phyloP scores from a whole-genome alignment of 169 alveolate genomes.

The Eimeria necatrix region DNA sequence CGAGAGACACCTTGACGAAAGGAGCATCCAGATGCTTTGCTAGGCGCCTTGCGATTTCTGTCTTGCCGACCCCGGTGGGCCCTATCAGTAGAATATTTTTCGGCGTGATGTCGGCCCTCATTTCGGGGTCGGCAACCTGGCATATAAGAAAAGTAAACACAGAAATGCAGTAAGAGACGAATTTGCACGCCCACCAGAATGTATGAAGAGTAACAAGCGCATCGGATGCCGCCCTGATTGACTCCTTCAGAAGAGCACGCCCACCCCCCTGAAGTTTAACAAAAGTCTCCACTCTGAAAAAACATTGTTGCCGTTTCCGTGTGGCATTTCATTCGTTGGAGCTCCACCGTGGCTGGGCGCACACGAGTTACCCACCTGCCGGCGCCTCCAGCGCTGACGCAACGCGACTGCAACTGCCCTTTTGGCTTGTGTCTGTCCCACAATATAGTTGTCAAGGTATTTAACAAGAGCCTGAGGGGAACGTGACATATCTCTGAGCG shows the following conservation, averaged over 20 bases:
- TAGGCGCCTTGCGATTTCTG: conserved; percentile 93
- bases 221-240: not conserved
- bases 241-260: not conserved
- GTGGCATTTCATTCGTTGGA: not conserved
- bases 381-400: conserved; percentile 82
- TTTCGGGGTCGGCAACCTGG: conserved; percentile 81
- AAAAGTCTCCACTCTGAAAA: not conserved
- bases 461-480: conserved; percentile 86
- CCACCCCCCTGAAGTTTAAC: not conserved
- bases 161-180: not conserved
- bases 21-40: conserved; percentile 93
- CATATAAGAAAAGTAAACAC: not conserved
- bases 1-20: conserved; percentile 86
- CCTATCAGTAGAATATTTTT: conserved; percentile 93
- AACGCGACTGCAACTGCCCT: conserved; percentile 91
- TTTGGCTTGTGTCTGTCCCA: conserved; percentile 92
- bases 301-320: not conserved
- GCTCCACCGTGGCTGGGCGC: not conserved
- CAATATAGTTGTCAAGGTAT: conserved; percentile 87
- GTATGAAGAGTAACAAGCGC: too few relatives aligned
- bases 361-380: not conserved
- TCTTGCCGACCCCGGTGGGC: conserved; percentile 94
- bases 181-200: too few relatives aligned
- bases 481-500: not conserved
- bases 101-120: conserved; percentile 90